A percentile compares a stretch with the other conserved stretches of the same genome.
Conservation (phyloP, 306 rosid species). For the Ochetophila trinervis region DNA sequence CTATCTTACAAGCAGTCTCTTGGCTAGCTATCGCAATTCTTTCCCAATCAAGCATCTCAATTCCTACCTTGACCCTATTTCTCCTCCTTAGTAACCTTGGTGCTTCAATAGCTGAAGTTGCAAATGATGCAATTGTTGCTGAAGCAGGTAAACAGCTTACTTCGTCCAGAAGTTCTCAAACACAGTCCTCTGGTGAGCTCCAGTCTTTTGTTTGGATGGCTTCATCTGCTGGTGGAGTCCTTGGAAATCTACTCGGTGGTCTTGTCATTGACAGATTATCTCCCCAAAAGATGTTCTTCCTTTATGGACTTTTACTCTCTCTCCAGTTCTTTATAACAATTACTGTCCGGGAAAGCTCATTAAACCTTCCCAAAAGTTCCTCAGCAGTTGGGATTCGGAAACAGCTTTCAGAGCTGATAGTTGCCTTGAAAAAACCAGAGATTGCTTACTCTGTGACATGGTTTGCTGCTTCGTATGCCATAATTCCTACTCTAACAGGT, state of each 20-base stretch:
- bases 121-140: conserved; percentile 91
- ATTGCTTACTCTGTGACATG: conserved; percentile 63
- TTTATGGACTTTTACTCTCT: conserved; percentile 54
- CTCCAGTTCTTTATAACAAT: conserved; percentile 67
- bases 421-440: conserved; percentile 61
- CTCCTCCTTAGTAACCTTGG: conserved; percentile 90
- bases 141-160: conserved; percentile 61
- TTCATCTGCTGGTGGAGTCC: conserved; percentile 79
- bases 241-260: conserved; percentile 81
- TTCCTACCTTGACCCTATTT: conserved; percentile 51
- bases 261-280: conserved; percentile 49
- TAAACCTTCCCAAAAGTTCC: conserved; percentile 52
- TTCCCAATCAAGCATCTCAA: conserved; percentile 57
- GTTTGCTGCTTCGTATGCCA: conserved; percentile 85
- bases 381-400: conserved; percentile 50
- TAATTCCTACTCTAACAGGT: conserved; percentile 76
- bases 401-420: conserved; percentile 56
- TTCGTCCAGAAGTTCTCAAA: conserved; percentile 38
- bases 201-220: conserved; percentile 93
- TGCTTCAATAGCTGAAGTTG: conserved; percentile 90
- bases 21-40: conserved; percentile 72
- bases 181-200: conserved; percentile 66
- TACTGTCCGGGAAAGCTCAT: conserved; percentile 53
- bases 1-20: conserved; percentile 82
- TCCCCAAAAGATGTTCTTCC: conserved; percentile 57